Evolutionary conservation across 2,329 filamentous ascomycete genomes (phyloP), one percentile per base, ranked within the genome.

Genomic region (Diaporthe australafricana): DNA sequence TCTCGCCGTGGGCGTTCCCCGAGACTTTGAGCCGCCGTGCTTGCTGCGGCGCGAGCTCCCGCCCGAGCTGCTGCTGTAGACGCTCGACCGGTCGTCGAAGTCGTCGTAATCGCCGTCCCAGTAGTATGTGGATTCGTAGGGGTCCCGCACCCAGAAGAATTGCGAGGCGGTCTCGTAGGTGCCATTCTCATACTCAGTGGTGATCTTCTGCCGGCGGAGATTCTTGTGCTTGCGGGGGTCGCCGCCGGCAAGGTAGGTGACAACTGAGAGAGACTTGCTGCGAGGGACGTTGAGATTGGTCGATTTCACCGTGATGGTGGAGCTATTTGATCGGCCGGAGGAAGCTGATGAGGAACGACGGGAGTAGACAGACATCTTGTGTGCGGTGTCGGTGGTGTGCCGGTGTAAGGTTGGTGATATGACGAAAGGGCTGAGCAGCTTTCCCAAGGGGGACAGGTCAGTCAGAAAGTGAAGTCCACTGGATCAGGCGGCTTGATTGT

Each of bases 191-290:
- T 42, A 60, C 70, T 75, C 74, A 4, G 66, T 72, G 7, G 71
- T 73, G 22, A 27, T 72, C 38, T 69, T 73, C 11, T 73, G 53
- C 32, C 68, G 68, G 22, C 73, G 73, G 45, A 75, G 48, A 22
- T 73, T 63, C 16, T 67, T 68, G 73, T 73, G 69, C 52, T 72
- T 66, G 40, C 73, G 72, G 32, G 74, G 74, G 62, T 72, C 69
- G 16, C 73, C 74, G 45, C 74, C 71, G 12, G 73, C 71, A 14
- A 74, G 52, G 35, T 72, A 75, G 73, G 74, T 68, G 20, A 72
- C 56, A 27, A 71, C 67, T 17, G 67, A 70, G 62, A 68, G 45
- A 22, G 32, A 48, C 9, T 65, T 70, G 30, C 50, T 74, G 48
- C 50, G 67, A 20, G 70, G 68, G 47, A 74, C 55, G 20, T 70